Evolutionary conservation across 352 stramenopile genomes (phyloP).

Genomic region (Blastocystis sp.): DNA sequence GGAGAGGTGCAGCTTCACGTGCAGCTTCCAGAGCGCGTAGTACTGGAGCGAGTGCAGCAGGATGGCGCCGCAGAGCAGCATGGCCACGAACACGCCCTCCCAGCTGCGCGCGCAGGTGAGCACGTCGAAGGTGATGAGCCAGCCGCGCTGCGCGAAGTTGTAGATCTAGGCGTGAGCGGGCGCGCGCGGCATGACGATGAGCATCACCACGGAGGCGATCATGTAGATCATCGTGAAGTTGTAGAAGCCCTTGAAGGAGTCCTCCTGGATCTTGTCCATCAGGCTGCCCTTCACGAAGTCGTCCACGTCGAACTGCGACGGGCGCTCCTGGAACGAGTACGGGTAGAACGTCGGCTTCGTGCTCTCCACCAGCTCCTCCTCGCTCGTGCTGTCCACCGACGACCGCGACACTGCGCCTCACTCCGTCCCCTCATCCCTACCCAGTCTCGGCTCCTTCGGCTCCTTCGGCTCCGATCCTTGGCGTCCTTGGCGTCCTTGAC

Average conservation of each 20-base stretch:
- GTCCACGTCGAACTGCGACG: conserved; percentile 5
- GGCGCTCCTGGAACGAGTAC: conserved; percentile 22
- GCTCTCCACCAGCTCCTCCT: conserved; percentile 61
- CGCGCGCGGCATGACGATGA: background rate
- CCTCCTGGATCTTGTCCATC: conserved; percentile 59
- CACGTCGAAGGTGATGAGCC: conserved; percentile 12
- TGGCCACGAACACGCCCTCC: background rate
- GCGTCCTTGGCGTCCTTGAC: background rate
- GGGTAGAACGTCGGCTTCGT: conserved; percentile 66
- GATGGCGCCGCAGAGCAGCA: background rate
- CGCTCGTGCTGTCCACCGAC: conserved; percentile 29
- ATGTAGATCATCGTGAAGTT: conserved; percentile 68
- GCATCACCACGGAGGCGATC: conserved; percentile 22
- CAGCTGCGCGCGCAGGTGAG: conserved; percentile 25
- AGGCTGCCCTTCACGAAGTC: conserved; percentile 19
- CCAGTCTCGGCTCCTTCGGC: background rate
- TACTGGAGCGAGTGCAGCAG: conserved; percentile 23
- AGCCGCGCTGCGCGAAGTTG: conserved; percentile 47
- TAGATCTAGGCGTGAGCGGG: conserved; percentile 17
- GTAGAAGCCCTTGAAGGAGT: conserved; percentile 45
- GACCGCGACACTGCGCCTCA: conserved; percentile 19
- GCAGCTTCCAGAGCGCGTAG: conserved; percentile 16
- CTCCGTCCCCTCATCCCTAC: background rate
- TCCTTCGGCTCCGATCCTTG: background rate
- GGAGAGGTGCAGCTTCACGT: conserved; percentile 7